A percentile compares a stretch with the other conserved stretches of the same genome.
Conservation (phyloP, 2,329 filamentous ascomycete genomes). For the Trichoderma brevicompactum region DNA sequence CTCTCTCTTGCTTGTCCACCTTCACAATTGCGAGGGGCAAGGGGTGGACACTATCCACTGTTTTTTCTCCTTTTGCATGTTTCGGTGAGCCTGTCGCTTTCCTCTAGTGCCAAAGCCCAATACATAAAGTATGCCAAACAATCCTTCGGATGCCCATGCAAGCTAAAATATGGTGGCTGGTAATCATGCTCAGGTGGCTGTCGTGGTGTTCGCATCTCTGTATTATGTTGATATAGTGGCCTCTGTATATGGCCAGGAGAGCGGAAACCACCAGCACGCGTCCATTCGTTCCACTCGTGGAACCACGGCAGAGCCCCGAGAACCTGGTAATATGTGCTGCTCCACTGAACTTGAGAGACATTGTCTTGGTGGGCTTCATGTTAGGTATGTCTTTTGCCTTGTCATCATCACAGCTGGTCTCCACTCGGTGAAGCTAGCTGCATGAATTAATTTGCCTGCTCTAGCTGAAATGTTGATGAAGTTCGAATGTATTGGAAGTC, state of each 20-base stretch:
- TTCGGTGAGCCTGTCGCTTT: no score
- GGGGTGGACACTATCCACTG: no score
- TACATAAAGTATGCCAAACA: no score
- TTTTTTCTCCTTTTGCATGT: no score
- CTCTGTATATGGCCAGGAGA: not conserved
- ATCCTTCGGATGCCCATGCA: no score
- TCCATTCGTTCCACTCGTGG: not conserved
- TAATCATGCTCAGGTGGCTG: no score
- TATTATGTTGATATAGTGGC: not conserved
- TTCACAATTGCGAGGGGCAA: no score
- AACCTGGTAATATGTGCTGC: slow-evolving; percentile 7
- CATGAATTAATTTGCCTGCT: not conserved
- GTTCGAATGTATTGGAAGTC: not conserved
- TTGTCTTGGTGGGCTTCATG: not conserved
- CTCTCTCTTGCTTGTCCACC: no score
- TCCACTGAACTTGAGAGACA: not conserved
- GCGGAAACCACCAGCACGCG: no score
- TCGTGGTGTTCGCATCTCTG: not conserved
- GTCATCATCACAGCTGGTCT: not conserved
- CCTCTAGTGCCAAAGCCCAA: no score
- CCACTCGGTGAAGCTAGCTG: slow-evolving; percentile 8
- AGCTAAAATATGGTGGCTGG: no score
- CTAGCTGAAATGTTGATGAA: not conserved
- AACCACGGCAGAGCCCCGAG: not conserved
- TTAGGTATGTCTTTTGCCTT: not conserved